phyloP scores from a whole-genome alignment of 352 stramenopile genomes.

The Pythium scleroteichum region DNA sequence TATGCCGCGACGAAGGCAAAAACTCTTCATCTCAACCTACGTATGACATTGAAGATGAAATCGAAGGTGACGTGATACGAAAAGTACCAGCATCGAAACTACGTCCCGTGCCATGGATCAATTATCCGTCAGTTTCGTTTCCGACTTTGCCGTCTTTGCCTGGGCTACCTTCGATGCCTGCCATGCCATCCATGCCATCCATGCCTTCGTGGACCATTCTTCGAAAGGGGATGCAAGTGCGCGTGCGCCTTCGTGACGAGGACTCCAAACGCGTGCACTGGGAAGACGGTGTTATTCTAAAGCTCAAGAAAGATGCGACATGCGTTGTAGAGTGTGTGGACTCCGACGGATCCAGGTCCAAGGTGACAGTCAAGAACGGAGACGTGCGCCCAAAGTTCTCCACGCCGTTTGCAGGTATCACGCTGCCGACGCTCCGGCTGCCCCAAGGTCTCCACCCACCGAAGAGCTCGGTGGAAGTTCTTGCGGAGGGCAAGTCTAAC shows the following conservation, averaged over 20 bases:
- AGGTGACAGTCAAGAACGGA: conserved; percentile 45
- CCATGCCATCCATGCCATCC: conserved; percentile 19
- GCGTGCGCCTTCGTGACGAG: conserved; percentile 38
- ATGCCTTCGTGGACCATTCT: conserved; percentile 33
- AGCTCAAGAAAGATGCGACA: conserved; percentile 43
- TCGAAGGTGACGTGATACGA: conserved; percentile 46
- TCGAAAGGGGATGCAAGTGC: conserved; percentile 52
- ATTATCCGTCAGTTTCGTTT: conserved; percentile 27
- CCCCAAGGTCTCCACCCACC: conserved; percentile 32
- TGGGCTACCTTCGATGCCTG: conserved; percentile 19
- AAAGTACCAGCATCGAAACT: conserved; percentile 41
- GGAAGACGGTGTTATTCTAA: conserved; percentile 52
- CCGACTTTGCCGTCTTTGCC: conserved; percentile 22
- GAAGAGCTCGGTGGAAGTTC: conserved; percentile 53
- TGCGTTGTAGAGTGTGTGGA: conserved; percentile 48
- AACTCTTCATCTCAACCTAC: neutral
- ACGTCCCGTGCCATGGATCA: conserved; percentile 51
- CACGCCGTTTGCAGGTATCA: conserved; percentile 35
- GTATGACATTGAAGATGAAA: conserved; percentile 60
- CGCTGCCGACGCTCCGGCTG: conserved; percentile 28
- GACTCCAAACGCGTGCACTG: conserved; percentile 26
- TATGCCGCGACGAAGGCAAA: conserved; percentile 33
- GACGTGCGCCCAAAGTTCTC: conserved; percentile 47
- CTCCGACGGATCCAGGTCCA: conserved; percentile 35
- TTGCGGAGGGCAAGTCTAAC: conserved; percentile 36